phyloP scores from a whole-genome alignment of 2,329 filamentous ascomycete genomes.

The Ophiostoma sp. region DNA sequence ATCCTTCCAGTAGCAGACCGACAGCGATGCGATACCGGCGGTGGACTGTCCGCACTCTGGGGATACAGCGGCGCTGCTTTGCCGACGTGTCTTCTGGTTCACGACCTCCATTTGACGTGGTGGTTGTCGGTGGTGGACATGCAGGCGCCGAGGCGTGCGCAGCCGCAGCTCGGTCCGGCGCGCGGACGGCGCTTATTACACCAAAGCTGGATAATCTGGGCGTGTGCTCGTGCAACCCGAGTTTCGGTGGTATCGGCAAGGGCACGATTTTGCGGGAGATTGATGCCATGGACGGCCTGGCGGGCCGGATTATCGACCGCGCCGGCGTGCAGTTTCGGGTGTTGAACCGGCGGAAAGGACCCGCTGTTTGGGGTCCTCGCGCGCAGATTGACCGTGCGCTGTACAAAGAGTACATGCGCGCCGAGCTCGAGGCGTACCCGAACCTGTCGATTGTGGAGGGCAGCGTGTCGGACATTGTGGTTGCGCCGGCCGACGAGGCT shows the following conservation, averaged over 20 bases:
- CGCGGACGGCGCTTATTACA: slow-evolving; percentile 85
- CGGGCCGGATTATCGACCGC: slow-evolving; percentile 86
- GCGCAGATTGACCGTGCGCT: slow-evolving; percentile 92
- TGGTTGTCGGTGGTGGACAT: slow-evolving; percentile 94
- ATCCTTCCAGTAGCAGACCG: background rate
- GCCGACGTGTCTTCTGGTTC: slow-evolving; percentile 25
- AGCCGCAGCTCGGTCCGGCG: slow-evolving; percentile 84
- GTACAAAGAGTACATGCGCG: slow-evolving; percentile 88
- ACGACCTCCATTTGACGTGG: slow-evolving; percentile 70
- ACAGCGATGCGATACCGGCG: background rate
- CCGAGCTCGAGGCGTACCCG: slow-evolving; percentile 75
- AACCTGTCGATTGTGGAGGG: slow-evolving; percentile 80
- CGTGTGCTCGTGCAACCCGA: slow-evolving; percentile 95
- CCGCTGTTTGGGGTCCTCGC: slow-evolving; percentile 93
- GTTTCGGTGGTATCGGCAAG: slow-evolving; percentile 97
- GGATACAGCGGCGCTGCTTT: slow-evolving; percentile 15
- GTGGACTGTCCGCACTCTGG: background rate
- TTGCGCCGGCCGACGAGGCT: slow-evolving; percentile 54
- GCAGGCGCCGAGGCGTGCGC: slow-evolving; percentile 92
- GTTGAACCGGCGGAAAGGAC: slow-evolving; percentile 84
- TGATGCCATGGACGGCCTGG: slow-evolving; percentile 88
- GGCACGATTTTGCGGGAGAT: slow-evolving; percentile 94
- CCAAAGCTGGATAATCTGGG: slow-evolving; percentile 86
- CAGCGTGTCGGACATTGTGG: slow-evolving; percentile 88
- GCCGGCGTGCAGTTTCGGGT: slow-evolving; percentile 92